Conservation (phyloP, 768 basidiomycete genomes). For the Lactarius deliciosus region DNA sequence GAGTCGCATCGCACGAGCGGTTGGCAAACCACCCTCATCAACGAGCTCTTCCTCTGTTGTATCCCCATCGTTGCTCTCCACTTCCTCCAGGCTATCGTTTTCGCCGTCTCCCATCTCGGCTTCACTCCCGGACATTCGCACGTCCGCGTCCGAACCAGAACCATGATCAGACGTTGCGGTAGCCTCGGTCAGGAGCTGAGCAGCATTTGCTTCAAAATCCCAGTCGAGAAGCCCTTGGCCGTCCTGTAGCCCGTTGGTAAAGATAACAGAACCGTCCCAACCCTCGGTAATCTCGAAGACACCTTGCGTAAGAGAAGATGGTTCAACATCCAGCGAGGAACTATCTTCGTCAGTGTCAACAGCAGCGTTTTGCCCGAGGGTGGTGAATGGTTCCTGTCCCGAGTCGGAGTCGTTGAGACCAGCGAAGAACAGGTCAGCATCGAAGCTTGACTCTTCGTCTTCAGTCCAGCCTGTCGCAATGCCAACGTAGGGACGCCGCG, state of each 20-base stretch:
- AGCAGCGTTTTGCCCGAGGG: slow-evolving; percentile 33
- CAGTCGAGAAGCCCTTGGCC: slow-evolving; percentile 61
- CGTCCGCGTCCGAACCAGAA: slow-evolving; percentile 48
- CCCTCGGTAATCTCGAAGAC: slow-evolving; percentile 65
- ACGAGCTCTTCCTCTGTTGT: slow-evolving; percentile 85
- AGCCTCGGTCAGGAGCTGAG: slow-evolving; percentile 47
- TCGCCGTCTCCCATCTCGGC: slow-evolving; percentile 42
- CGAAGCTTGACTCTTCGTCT: slow-evolving; percentile 73
- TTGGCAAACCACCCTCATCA: slow-evolving; percentile 69
- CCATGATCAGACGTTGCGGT: slow-evolving; percentile 46
- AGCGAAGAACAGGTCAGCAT: slow-evolving; percentile 82
- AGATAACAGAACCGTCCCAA: slow-evolving; percentile 75
- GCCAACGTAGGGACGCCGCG: slow-evolving; percentile 52
- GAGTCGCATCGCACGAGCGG: slow-evolving; percentile 70
- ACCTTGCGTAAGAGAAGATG: slow-evolving; percentile 23
- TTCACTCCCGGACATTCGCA: slow-evolving; percentile 46
- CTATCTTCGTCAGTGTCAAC: slow-evolving; percentile 40
- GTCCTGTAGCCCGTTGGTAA: slow-evolving; percentile 62
- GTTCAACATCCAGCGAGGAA: slow-evolving; percentile 21
- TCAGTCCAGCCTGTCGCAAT: slow-evolving; percentile 78
- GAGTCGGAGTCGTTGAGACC: slow-evolving; percentile 58
- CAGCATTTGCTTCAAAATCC: slow-evolving; percentile 66
- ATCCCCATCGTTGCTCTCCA: slow-evolving; percentile 55
- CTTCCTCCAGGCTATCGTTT: slow-evolving; percentile 36
- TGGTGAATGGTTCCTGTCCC: slow-evolving; percentile 43